A percentile compares a stretch with the other conserved stretches of the same genome.
Evolutionary conservation across 129 eudicot species (phyloP).

Genomic region (Ambrosia artemisiifolia): DNA sequence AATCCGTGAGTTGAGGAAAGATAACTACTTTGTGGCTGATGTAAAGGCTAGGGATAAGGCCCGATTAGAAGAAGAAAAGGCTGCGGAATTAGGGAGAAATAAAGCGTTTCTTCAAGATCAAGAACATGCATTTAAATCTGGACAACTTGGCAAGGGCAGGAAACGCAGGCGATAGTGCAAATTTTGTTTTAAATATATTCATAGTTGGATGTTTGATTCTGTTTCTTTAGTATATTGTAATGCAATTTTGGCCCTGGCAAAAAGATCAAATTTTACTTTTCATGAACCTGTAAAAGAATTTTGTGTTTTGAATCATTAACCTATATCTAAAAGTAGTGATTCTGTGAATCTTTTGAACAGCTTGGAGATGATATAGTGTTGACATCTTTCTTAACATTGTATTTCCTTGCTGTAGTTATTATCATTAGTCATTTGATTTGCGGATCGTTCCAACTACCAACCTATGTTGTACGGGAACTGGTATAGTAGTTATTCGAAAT

Average conservation of each 20-base stretch:
- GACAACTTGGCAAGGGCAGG: constrained; percentile 78
- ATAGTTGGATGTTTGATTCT: neutral
- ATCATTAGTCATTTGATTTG: no score
- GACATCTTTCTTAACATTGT: no score
- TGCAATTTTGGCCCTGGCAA: neutral
- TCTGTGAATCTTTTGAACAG: no score
- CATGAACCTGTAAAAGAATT: no score
- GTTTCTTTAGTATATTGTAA: neutral
- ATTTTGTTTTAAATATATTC: neutral
- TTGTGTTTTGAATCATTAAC: no score
- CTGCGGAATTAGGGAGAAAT: constrained; percentile 65
- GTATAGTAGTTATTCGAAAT: no score
- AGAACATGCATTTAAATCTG: constrained; percentile 93
- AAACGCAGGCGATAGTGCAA: constrained; percentile 56
- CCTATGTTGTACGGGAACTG: no score
- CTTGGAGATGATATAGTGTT: no score
- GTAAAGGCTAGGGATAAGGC: constrained; percentile 68
- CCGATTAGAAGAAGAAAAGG: constrained; percentile 65
- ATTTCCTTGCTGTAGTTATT: no score
- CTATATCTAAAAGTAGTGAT: no score
- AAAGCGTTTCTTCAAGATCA: constrained; percentile 96
- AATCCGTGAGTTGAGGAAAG: constrained; percentile 74
- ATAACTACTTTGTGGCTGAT: constrained; percentile 71
- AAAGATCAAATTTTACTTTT: neutral
- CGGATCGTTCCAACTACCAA: no score